Evolutionary conservation across 306 rosid species (phyloP).

Genomic region (Vigna hirtella): DNA sequence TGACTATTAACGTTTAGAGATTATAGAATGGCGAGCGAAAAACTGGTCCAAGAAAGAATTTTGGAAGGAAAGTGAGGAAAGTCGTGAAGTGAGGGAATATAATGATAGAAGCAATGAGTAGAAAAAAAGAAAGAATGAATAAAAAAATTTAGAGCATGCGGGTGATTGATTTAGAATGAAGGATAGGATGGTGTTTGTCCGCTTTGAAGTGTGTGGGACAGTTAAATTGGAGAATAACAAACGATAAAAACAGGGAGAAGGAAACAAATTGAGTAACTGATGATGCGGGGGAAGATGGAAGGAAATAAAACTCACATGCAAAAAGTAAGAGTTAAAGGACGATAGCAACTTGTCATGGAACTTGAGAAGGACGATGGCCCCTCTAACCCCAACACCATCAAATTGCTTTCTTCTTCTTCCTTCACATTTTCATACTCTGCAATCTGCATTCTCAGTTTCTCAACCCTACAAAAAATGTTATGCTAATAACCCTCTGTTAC

Average conservation of each 20-base stretch:
- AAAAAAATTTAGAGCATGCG: conserved; percentile 16
- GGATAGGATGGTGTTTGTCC: neutral
- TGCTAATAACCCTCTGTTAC: neutral
- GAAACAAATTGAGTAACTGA: conserved; percentile 15
- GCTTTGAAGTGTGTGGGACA: conserved; percentile 16
- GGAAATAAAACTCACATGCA: conserved; percentile 34
- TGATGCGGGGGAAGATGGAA: conserved; percentile 26
- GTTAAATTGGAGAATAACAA: conserved; percentile 23
- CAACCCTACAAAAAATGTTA: neutral
- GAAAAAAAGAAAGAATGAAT: conserved; percentile 23
- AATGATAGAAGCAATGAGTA: conserved; percentile 36
- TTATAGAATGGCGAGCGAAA: neutral
- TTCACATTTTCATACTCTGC: neutral
- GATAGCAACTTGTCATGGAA: conserved; percentile 21
- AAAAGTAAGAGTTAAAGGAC: conserved; percentile 31
- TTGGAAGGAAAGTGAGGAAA: conserved; percentile 19
- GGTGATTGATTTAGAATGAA: conserved; percentile 4
- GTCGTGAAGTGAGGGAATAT: conserved; percentile 18
- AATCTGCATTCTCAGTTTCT: neutral
- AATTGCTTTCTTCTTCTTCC: neutral
- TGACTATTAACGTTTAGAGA: conserved; percentile 20
- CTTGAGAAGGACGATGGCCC: conserved; percentile 13
- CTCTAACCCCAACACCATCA: conserved; percentile 7
- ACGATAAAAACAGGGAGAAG: conserved; percentile 7
- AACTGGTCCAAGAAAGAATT: conserved; percentile 34